phyloP scores from a whole-genome alignment of 2,329 filamentous ascomycete genomes.

The Talaromyces amestolkiae region DNA sequence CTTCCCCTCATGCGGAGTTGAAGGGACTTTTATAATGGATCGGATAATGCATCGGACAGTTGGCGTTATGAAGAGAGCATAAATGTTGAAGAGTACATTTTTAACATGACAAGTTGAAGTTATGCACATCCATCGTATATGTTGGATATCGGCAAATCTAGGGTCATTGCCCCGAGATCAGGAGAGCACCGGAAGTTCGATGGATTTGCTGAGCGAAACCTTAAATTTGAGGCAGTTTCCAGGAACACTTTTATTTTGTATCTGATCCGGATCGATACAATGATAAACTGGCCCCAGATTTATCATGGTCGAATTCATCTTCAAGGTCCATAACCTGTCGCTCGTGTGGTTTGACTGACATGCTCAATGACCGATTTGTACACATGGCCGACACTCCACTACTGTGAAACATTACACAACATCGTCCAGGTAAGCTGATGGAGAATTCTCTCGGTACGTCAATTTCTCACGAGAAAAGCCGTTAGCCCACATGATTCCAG shows the following conservation, averaged over 20 bases:
- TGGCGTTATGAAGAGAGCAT: neutral
- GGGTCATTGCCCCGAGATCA: neutral
- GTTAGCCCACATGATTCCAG: neutral
- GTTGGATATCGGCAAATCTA: neutral
- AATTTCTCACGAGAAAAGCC: neutral
- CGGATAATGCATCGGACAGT: too few relatives aligned
- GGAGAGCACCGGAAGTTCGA: neutral
- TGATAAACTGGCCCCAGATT: neutral
- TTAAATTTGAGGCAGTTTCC: neutral
- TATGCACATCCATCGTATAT: neutral
- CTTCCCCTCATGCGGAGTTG: neutral
- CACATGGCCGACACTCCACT: neutral
- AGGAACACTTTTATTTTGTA: neutral
- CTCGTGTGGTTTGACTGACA: neutral
- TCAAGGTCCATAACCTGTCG: neutral
- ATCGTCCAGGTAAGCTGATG: neutral
- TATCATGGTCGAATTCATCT: neutral
- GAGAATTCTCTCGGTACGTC: neutral
- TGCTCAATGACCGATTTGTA: neutral
- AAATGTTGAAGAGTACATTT: neutral
- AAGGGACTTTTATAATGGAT: neutral
- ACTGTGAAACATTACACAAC: neutral
- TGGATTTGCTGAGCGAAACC: neutral
- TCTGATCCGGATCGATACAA: neutral
- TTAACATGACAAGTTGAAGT: neutral